Conservation (phyloP, 1,284 basidiomycete species). For the Pisolithus thermaeus region DNA sequence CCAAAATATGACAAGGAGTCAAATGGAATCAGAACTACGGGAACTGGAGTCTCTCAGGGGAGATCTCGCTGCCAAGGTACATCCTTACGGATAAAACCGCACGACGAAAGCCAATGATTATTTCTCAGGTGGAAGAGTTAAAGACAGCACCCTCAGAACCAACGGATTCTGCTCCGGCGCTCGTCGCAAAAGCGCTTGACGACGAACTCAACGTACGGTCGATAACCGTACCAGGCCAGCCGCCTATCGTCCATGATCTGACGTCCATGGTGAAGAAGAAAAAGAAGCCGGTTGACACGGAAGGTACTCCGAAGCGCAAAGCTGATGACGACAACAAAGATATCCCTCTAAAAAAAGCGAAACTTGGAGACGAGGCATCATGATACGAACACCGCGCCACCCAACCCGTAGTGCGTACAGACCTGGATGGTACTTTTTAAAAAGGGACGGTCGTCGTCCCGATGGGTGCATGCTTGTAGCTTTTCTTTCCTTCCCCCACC, state of each 20-base stretch:
- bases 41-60: conserved; percentile 72
- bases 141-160: conserved; percentile 68
- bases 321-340: conserved; percentile 53
- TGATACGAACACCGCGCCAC: conserved; percentile 6
- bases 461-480: conserved; percentile 67
- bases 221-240: conserved; percentile 23
- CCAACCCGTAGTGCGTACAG: neutral
- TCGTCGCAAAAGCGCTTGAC: conserved; percentile 66
- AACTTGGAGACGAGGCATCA: conserved; percentile 37
- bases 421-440: conserved; percentile 8
- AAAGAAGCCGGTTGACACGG: conserved; percentile 45
- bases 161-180: conserved; percentile 50
- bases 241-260: conserved; percentile 65
- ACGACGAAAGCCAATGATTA: neutral
- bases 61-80: conserved; percentile 78
- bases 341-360: conserved; percentile 61
- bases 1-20: conserved; percentile 54
- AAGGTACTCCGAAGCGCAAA: conserved; percentile 54
- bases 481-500: conserved; percentile 61
- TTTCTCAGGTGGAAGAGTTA: conserved; percentile 73
- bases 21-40: conserved; percentile 71
- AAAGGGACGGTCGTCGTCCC: conserved; percentile 43
- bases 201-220: conserved; percentile 47
- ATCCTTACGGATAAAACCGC: conserved; percentile 3
- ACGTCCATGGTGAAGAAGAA: conserved; percentile 83